A percentile compares a stretch with the other conserved stretches of the same genome.
phyloP scores from a whole-genome alignment of 441 rosid genomes.

The Pelargonium citronellum region DNA sequence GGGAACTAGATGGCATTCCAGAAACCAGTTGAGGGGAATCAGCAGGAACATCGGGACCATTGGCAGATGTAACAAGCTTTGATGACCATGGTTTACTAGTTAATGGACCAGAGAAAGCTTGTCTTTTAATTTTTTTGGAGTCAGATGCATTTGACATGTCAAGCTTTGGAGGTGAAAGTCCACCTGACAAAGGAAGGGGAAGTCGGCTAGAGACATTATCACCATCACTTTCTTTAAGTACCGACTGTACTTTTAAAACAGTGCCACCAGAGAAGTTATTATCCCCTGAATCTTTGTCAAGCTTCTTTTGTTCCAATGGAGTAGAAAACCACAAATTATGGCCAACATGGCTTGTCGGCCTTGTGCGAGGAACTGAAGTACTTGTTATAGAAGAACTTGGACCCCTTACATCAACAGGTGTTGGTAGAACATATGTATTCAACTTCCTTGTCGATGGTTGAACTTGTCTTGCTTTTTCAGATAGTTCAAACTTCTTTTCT shows the following conservation, averaged over 20 bases:
- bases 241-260: constrained; percentile 23
- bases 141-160: constrained; percentile 30
- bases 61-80: constrained; percentile 40
- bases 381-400: constrained; percentile 37
- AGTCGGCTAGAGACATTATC: constrained; percentile 38
- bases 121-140: constrained; percentile 42
- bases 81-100: constrained; percentile 42
- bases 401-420: constrained; percentile 52
- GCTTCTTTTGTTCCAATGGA: constrained; percentile 72
- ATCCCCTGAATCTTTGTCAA: constrained; percentile 38
- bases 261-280: constrained; percentile 24
- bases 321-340: constrained; percentile 66
- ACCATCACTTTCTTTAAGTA: constrained; percentile 20
- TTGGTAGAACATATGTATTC: constrained; percentile 71
- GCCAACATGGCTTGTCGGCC: constrained; percentile 37
- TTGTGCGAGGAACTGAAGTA: constrained; percentile 36
- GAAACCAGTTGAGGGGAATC: constrained; percentile 31
- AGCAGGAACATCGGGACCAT: constrained; percentile 39
- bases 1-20: too few relatives aligned
- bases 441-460: constrained; percentile 40
- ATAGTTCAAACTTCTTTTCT: constrained; percentile 57
- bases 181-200: constrained; percentile 59
- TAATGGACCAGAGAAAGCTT: constrained; percentile 78
- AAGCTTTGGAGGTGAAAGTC: constrained; percentile 26
- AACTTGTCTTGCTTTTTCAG: constrained; percentile 51